A percentile compares a stretch with the other conserved stretches of the same genome.
phyloP scores from a whole-genome alignment of 495 filamentous ascomycete species.

The Penicillium manginii region DNA sequence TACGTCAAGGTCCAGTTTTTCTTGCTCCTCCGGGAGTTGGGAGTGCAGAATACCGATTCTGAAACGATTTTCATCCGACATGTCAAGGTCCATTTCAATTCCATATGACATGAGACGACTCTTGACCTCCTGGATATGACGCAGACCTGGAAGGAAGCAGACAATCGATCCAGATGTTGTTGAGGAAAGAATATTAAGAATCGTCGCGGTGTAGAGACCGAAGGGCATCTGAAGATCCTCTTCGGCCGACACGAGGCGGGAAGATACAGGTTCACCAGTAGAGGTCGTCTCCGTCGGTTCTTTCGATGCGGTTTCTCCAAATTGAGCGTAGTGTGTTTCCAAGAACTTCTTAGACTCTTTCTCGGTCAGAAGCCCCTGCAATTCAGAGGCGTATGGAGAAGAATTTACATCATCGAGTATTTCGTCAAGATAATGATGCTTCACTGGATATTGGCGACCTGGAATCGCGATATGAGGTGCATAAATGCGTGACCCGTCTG shows the following conservation, averaged over 20 bases:
- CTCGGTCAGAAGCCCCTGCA: conserved; percentile 27
- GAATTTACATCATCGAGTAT: conserved; percentile 43
- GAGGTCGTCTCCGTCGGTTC: background rate
- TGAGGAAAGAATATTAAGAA: conserved; percentile 54
- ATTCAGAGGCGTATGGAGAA: conserved; percentile 20
- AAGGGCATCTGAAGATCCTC: conserved; percentile 53
- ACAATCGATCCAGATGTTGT: conserved; percentile 57
- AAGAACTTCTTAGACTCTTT: conserved; percentile 14
- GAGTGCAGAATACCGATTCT: conserved; percentile 58
- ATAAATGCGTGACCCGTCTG: conserved; percentile 29
- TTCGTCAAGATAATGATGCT: conserved; percentile 54
- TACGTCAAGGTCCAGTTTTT: conserved; percentile 47
- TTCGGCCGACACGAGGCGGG: conserved; percentile 9
- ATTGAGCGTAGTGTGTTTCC: conserved; percentile 7
- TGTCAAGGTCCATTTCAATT: conserved; percentile 43
- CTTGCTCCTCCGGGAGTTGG: conserved; percentile 47
- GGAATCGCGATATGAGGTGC: conserved; percentile 60
- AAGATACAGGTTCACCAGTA: background rate
- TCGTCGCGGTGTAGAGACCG: conserved; percentile 49
- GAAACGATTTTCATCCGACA: conserved; percentile 46
- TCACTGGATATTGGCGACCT: conserved; percentile 59
- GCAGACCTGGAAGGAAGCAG: conserved; percentile 60
- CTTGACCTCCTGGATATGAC: conserved; percentile 50
- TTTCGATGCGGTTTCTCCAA: background rate
- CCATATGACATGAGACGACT: conserved; percentile 26